Evolutionary conservation across 2,329 filamentous ascomycete genomes (phyloP).

Genomic region (Piedraia hortae): DNA sequence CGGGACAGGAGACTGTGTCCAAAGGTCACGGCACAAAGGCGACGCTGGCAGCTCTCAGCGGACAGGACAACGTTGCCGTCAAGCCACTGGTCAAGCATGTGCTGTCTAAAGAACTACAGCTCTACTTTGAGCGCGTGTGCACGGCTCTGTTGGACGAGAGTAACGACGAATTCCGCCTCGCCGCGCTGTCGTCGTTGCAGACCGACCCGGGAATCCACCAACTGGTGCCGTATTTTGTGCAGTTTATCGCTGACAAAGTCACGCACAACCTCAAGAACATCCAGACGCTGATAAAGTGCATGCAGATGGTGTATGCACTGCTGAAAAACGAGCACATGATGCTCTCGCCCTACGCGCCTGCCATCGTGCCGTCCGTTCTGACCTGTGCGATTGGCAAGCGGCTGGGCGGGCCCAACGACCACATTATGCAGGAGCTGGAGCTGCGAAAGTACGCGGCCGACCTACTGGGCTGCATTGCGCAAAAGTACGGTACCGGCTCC

Average conservation of each 20-base stretch:
- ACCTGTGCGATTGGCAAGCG: constrained; percentile 74
- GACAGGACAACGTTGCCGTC: constrained; percentile 57
- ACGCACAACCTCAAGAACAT: constrained; percentile 79
- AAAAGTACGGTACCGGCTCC: constrained; percentile 56
- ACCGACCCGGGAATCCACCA: constrained; percentile 87
- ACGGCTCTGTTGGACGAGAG: constrained; percentile 66
- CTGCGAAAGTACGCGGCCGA: constrained; percentile 66
- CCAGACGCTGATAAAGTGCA: constrained; percentile 72
- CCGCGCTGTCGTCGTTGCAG: constrained; percentile 59
- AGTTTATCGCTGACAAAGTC: constrained; percentile 86
- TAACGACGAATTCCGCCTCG: constrained; percentile 62
- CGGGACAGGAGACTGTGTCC: constrained; percentile 64
- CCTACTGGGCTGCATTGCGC: constrained; percentile 50
- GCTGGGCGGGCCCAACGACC: constrained; percentile 33
- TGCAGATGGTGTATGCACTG: constrained; percentile 64
- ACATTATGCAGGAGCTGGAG: too few species aligned
- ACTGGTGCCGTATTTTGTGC: constrained; percentile 83
- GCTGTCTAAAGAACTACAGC: constrained; percentile 77
- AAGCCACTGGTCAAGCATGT: constrained; percentile 89
- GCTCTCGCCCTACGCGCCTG: constrained; percentile 37
- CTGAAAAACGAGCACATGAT: constrained; percentile 63
- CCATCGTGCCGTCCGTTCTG: constrained; percentile 60
- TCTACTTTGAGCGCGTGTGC: constrained; percentile 93
- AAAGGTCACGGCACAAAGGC: constrained; percentile 77
- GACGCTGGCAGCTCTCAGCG: constrained; percentile 54